phyloP scores from a whole-genome alignment of 2,329 filamentous ascomycete species.

The Penicillium nordicum region DNA sequence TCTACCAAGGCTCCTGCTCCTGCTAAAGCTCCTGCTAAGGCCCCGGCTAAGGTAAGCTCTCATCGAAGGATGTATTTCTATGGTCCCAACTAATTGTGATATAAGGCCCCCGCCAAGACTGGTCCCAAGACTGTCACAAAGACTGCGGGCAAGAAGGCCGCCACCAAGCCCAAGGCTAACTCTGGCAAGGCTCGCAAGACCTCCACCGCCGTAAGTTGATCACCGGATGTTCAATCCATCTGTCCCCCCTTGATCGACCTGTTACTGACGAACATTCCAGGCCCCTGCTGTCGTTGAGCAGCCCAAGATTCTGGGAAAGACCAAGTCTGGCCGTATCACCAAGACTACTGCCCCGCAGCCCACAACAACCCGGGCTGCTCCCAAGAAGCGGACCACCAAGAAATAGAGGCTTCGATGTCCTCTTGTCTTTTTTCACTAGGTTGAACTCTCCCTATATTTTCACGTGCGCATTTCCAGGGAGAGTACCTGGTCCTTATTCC shows the following conservation, averaged over 20 bases:
- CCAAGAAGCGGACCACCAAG: slow-evolving; percentile 47
- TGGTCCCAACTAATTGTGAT: slow-evolving; percentile 9
- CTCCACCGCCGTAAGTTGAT: slow-evolving; percentile 38
- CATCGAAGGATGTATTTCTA: neutral
- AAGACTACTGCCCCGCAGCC: slow-evolving; percentile 58
- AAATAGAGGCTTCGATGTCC: slow-evolving; percentile 35
- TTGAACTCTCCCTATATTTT: slow-evolving; percentile 18
- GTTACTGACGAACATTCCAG: slow-evolving; percentile 37
- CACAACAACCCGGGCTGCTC: slow-evolving; percentile 38
- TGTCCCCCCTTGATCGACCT: neutral
- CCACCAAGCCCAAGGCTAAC: slow-evolving; percentile 52
- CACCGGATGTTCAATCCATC: neutral
- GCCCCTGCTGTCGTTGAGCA: slow-evolving; percentile 67
- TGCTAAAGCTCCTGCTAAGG: slow-evolving; percentile 1
- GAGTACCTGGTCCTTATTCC: slow-evolving; percentile 5
- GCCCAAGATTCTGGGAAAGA: slow-evolving; percentile 69
- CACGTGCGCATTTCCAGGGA: slow-evolving; percentile 25
- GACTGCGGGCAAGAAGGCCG: slow-evolving; percentile 44
- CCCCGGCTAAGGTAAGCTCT: slow-evolving; percentile 15
- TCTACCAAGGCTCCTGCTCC: neutral
- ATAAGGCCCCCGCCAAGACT: slow-evolving; percentile 38
- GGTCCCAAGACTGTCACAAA: slow-evolving; percentile 43
- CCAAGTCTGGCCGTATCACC: slow-evolving; percentile 80
- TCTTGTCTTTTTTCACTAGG: slow-evolving; percentile 10
- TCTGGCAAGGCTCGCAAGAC: slow-evolving; percentile 55